Evolutionary conservation across 129 eudicot genomes (phyloP), one percentile per base, ranked within the genome.

Genomic region (Saposhnikovia divaricata): DNA sequence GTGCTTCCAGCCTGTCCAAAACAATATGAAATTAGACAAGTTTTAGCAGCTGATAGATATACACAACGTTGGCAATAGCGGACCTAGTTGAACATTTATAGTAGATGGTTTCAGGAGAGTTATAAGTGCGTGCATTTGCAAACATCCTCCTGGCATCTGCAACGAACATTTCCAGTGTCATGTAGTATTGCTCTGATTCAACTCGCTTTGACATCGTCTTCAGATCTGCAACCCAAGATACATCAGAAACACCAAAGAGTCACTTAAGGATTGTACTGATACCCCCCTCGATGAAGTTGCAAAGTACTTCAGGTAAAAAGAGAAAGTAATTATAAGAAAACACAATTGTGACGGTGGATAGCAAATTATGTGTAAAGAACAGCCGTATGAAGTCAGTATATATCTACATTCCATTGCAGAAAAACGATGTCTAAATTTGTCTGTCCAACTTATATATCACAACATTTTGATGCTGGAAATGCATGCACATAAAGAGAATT

Each of bases 111-210:
- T 94, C 98, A 3, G 97, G 93, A 23, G 98, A 90, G 78, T 94
- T 94, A 79, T 94, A 94, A 37, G 96, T 94, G 66, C 93, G 90
- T 16, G 98, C 98, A 81, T 94, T 94, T 48, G 91, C 87, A 86
- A 94, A 94, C 98, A 94, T 94, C 85, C 97, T 90, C 86, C 80
- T 87, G 18, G 83, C 96, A 87, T 94, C 98, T 44, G 97, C 97
- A 57, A 86, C 74, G 78, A 94, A 94, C 98, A 94, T 94, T 87
- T 94, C 98, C 12, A 94, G 87, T 12, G 98, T 92, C 66, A 92
- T 89, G 27, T 94, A 94, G 79, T 88, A 94, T 77, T 84, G 93
- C 86, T 94, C 98, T 11, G 98, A 91, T n/a, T 94, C 98, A 78
- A 94, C 97, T 73, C 98, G 87, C 85, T 85, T 90, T n/a, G 93